Evolutionary conservation across 192 early-diverging fungal species (phyloP), one percentile per base, ranked within the genome.

Genomic region (Oehlia diaphana): DNA sequence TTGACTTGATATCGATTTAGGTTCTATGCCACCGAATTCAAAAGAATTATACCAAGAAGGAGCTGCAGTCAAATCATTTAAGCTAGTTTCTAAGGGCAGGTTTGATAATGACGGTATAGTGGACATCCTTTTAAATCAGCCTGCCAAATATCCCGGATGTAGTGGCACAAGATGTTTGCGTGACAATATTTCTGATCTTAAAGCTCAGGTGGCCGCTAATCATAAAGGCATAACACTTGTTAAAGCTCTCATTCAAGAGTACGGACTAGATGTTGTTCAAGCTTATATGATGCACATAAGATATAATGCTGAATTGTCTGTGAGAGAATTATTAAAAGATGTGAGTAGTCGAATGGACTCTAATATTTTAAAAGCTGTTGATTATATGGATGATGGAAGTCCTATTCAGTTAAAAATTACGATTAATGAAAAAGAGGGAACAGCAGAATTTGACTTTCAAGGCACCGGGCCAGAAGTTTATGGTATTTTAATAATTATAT

Each of bases 191-290:
- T 96, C 95, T 1, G 96, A 98, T 80, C 84, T 99, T 79, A 96
- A 96, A 86, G 98, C 98, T 9, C 98, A 99, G 78, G 92, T 98
- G 66, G 98, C 98, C 13, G 98, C 98, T 44, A 99, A 99, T 84
- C 93, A 97, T 73, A 90, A 93, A 64, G 98, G 98, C 9, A 98
- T 99, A 65, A 80, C 81, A 2, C 90, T 99, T 28, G 90, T 98
- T 23, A 89, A 90, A 80, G 84, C 86, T 3, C 84, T 99, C 76
- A 96, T 97, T 79, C 77, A 81, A 8, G 96, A 98, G 84, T 97
- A 95, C 76, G 90, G 95, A 0, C 82, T 96, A 61, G 86, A 91
- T 28, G 92, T 94, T 0, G 96, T 99, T 2, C 96, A 98, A 79
- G 95, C 96, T 16, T 99, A 99, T 76, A 99, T 99, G 98, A 81